Conservation (phyloP, 140 eudicot species). For the Ambrosia hybrid region DNA sequence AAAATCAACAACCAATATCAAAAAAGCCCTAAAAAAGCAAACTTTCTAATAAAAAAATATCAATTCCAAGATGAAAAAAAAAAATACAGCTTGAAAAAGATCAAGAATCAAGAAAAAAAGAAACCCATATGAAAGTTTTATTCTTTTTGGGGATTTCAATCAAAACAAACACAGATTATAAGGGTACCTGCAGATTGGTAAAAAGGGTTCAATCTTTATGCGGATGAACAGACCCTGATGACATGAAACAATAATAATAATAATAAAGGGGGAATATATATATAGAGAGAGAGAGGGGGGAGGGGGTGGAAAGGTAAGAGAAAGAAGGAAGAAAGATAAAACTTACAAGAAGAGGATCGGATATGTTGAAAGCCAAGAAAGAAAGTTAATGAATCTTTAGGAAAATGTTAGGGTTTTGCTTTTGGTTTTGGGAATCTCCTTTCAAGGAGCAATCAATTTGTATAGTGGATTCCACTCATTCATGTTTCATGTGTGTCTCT, state of each 20-base stretch:
- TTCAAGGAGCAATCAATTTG: slow-evolving; percentile 28
- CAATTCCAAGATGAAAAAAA: not conserved
- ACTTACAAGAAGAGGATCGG: slow-evolving; percentile 90
- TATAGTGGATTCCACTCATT: not conserved
- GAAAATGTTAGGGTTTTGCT: slow-evolving; percentile 24
- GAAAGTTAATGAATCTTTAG: slow-evolving; percentile 41
- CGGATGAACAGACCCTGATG: slow-evolving; percentile 19
- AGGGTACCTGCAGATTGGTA: slow-evolving; percentile 31
- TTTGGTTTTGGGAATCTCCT: slow-evolving; percentile 28
- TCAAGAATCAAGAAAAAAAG: slow-evolving; percentile 6
- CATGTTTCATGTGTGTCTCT: too few species aligned
- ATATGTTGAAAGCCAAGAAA: slow-evolving; percentile 67
- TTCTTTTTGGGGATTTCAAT: not conserved
- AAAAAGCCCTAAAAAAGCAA: not conserved
- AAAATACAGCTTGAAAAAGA: not conserved
- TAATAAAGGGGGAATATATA: not conserved
- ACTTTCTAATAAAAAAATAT: not conserved
- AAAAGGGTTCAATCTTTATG: slow-evolving; percentile 22
- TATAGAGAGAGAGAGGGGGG: too few species aligned
- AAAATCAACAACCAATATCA: not conserved
- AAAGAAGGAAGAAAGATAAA: slow-evolving; percentile 47
- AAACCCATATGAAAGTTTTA: not conserved
- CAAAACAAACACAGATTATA: not conserved
- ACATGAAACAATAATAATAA: slow-evolving; percentile 14
- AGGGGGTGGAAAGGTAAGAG: slow-evolving; percentile 9